These are phyloP conservation scores for Acmispon strigosus DNA, from an alignment of 306 rosid species.

Conservation along the genomic window DNA sequence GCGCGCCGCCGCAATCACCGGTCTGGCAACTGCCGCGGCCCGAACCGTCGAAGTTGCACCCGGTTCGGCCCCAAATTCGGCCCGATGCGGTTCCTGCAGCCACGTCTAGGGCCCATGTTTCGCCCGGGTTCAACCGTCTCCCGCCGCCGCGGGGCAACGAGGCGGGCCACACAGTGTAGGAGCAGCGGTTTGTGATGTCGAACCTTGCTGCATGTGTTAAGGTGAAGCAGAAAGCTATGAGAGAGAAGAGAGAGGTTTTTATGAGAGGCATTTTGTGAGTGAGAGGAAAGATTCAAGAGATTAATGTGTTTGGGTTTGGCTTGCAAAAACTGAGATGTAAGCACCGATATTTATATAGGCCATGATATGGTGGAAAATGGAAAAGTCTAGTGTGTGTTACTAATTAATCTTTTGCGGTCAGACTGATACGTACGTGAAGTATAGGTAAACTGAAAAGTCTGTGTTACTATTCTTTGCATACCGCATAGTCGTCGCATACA, in stretches of 20 bases:
- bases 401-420: too few relatives aligned
- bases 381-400: too few relatives aligned
- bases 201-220: constrained; percentile 17
- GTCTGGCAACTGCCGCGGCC: constrained; percentile 48
- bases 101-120: constrained; percentile 23
- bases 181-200: constrained; percentile 32
- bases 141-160: constrained; percentile 31
- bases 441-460: too few relatives aligned
- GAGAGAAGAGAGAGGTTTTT: background rate
- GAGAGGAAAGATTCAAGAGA: too few relatives aligned
- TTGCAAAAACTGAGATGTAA: background rate
- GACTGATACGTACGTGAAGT: too few relatives aligned
- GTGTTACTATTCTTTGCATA: too few relatives aligned
- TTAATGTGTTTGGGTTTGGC: background rate
- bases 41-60: constrained; percentile 38
- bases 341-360: background rate
- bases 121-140: background rate
- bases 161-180: constrained; percentile 45
- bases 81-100: constrained; percentile 15
- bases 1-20: constrained; percentile 47
- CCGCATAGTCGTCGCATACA: too few relatives aligned
- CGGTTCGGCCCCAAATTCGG: constrained; percentile 72
- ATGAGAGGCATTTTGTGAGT: background rate
- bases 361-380: too few relatives aligned
- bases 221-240: background rate